Percentiles rank a stretch among this genome's conserved stretches.
Evolutionary conservation across 495 filamentous ascomycete species (phyloP).

Genomic region (Hypoxylon lienhwacheense): DNA sequence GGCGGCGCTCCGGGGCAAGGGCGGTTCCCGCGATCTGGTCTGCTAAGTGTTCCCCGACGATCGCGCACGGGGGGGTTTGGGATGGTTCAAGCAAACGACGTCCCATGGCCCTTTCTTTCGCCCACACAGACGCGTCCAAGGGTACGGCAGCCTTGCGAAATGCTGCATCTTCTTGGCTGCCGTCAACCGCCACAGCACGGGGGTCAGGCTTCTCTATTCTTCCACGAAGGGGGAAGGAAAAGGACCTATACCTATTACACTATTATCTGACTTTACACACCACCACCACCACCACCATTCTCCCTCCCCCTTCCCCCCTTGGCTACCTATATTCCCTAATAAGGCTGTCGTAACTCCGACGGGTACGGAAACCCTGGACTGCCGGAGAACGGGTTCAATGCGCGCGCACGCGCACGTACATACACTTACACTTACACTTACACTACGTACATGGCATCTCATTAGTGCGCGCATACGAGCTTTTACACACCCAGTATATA

Average conservation of each 20-base stretch:
- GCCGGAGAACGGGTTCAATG: conserved; percentile 29
- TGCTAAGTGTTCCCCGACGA: conserved; percentile 25
- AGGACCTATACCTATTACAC: no score
- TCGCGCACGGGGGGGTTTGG: conserved; percentile 22
- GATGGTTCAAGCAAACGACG: conserved; percentile 24
- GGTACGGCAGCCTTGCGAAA: conserved; percentile 29
- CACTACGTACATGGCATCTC: no score
- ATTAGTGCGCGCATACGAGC: no score
- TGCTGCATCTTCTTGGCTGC: conserved; percentile 15
- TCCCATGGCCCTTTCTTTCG: conserved; percentile 25
- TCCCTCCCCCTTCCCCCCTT: no score
- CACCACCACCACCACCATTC: no score
- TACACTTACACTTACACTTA: no score
- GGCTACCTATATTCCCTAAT: conserved; percentile 27
- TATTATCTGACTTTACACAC: no score
- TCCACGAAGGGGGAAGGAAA: conserved; percentile 4
- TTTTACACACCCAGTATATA: no score
- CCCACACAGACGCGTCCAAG: conserved; percentile 29
- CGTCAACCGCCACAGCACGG: conserved; percentile 34
- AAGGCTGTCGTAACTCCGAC: conserved; percentile 30
- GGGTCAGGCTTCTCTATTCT: conserved; percentile 15
- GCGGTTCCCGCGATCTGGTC: conserved; percentile 33
- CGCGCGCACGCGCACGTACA: conserved; percentile 22
- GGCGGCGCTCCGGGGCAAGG: conserved; percentile 22
- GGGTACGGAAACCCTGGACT: conserved; percentile 19